These are phyloP conservation scores for Euphorbia pulcherrima DNA, from an alignment of 345 rosid species.

Conservation along the genomic window DNA sequence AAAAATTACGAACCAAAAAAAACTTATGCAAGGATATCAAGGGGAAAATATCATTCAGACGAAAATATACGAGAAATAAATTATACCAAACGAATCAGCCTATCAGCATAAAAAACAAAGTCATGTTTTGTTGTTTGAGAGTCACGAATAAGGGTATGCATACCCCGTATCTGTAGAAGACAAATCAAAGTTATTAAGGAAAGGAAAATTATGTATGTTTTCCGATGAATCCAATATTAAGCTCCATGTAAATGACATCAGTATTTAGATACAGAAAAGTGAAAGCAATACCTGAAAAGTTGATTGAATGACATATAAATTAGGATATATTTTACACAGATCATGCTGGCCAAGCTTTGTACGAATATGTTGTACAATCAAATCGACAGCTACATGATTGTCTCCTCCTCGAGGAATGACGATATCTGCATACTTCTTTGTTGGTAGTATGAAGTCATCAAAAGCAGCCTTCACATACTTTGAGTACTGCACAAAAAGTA, in stretches of 20 bases:
- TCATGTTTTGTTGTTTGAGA: slow-evolving; percentile 89
- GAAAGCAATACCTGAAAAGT: slow-evolving; percentile 77
- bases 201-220: background rate
- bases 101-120: slow-evolving; percentile 89
- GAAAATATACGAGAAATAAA: slow-evolving; percentile 5
- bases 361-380: slow-evolving; percentile 95
- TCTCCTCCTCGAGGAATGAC: slow-evolving; percentile 99
- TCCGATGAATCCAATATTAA: background rate
- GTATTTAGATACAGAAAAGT: slow-evolving; percentile 1
- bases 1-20: slow-evolving; percentile 1
- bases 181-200: slow-evolving; percentile 3
- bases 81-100: slow-evolving; percentile 94
- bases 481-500: slow-evolving; percentile 74
- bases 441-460: slow-evolving; percentile 97
- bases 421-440: slow-evolving; percentile 98
- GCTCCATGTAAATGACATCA: background rate
- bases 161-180: slow-evolving; percentile 86
- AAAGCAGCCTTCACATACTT: slow-evolving; percentile 98
- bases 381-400: slow-evolving; percentile 94
- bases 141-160: slow-evolving; percentile 99
- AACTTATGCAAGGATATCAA: background rate
- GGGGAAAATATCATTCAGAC: background rate
- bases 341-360: slow-evolving; percentile 98
- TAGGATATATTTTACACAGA: slow-evolving; percentile 96
- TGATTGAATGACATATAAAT: slow-evolving; percentile 85